Evolutionary conservation across 805 yeast genomes (phyloP).

Genomic region (Hanseniaspora nectarophila): DNA sequence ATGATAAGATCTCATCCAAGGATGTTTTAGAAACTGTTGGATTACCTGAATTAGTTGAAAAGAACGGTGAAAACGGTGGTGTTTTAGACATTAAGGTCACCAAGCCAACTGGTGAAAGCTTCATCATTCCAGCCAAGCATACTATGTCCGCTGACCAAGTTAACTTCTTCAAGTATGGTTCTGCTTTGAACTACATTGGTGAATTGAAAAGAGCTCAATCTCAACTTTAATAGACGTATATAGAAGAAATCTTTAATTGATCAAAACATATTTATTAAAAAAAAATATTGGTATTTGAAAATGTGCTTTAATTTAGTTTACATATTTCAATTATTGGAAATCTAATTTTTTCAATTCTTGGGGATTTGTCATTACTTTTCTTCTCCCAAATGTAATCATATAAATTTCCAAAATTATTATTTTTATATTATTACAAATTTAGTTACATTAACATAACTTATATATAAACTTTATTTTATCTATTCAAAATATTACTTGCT

Average conservation of each 20-base stretch:
- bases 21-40: conserved; percentile 69
- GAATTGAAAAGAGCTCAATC: conserved; percentile 31
- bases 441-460: neutral
- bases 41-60: conserved; percentile 61
- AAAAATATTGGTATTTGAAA: neutral
- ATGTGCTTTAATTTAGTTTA: no score
- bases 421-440: neutral
- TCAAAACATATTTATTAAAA: neutral
- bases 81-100: conserved; percentile 57
- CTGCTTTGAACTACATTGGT: conserved; percentile 89
- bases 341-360: no score
- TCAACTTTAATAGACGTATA: neutral
- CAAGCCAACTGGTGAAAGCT: conserved; percentile 57
- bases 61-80: conserved; percentile 84
- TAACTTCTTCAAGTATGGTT: conserved; percentile 92
- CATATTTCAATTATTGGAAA: no score
- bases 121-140: conserved; percentile 69
- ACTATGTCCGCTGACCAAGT: conserved; percentile 96
- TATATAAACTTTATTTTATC: neutral
- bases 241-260: neutral
- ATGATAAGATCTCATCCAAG: conserved; percentile 65
- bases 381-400: no score
- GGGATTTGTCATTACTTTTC: no score
- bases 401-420: no score
- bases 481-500: conserved; percentile 46